phyloP scores from a whole-genome alignment of 2,329 filamentous ascomycete genomes.

The Whalleya microplaca region DNA sequence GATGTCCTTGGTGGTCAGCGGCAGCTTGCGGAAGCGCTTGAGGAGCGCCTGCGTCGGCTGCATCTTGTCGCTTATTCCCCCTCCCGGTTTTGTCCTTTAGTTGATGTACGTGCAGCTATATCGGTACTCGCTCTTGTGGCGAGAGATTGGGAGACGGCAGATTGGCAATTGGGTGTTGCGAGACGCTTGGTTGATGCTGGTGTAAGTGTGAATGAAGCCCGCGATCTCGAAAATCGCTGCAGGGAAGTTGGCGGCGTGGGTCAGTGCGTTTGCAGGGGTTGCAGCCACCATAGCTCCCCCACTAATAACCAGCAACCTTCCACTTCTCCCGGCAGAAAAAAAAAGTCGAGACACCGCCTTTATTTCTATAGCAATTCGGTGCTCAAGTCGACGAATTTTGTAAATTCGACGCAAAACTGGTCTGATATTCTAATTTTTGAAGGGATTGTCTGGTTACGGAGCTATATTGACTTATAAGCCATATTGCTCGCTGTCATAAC shows the following conservation, averaged over 20 bases:
- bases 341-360: conserved; percentile 27
- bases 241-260: not conserved
- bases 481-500: not conserved
- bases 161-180: too few species aligned
- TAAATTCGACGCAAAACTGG: not conserved
- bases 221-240: conserved; percentile 26
- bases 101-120: too few species aligned
- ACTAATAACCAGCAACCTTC: conserved; percentile 9
- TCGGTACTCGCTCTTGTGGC: too few species aligned
- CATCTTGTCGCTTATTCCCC: conserved; percentile 52
- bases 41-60: conserved; percentile 70
- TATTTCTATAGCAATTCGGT: conserved; percentile 12
- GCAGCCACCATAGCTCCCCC: conserved; percentile 22
- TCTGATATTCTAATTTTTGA: not conserved
- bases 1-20: conserved; percentile 89
- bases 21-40: conserved; percentile 72
- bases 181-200: not conserved
- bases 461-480: not conserved
- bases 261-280: not conserved
- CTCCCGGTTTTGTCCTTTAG: too few species aligned
- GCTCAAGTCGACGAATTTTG: conserved; percentile 1
- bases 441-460: not conserved
- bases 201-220: too few species aligned
- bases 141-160: too few species aligned
- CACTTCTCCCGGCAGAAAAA: conserved; percentile 20